Evolutionary conservation across 2,329 filamentous ascomycete species (phyloP).

Genomic region (Neophaeococcomyces aloes): DNA sequence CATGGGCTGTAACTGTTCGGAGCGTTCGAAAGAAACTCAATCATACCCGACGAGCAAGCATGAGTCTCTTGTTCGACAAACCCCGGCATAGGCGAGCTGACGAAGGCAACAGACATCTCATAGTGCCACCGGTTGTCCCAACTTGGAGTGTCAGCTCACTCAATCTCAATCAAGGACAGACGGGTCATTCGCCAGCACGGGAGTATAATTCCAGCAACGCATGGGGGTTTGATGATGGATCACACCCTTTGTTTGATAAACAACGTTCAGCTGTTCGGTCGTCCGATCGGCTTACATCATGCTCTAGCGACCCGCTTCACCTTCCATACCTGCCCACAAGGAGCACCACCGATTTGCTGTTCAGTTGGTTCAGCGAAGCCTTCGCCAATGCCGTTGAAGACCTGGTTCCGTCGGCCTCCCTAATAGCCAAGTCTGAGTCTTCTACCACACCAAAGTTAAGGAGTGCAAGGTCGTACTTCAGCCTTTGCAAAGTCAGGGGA

Average conservation of each 20-base stretch:
- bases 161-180: slow-evolving; percentile 14
- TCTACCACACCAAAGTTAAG: not conserved
- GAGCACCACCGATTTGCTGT: slow-evolving; percentile 8
- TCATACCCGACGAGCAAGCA: slow-evolving; percentile 7
- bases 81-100: not conserved
- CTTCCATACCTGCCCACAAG: slow-evolving; percentile 2
- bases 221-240: not conserved
- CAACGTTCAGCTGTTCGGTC: too few species aligned
- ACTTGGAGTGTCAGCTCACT: not conserved
- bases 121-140: not conserved
- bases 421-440: slow-evolving; percentile 1
- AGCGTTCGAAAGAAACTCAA: slow-evolving; percentile 4
- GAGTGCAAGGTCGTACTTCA: slow-evolving; percentile 5
- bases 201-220: slow-evolving; percentile 8
- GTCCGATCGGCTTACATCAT: too few species aligned
- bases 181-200: not conserved
- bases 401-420: slow-evolving; percentile 15
- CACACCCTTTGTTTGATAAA: too few species aligned
- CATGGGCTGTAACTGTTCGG: slow-evolving; percentile 1
- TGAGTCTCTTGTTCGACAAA: slow-evolving; percentile 1
- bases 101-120: not conserved
- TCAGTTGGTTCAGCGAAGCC: slow-evolving; percentile 17
- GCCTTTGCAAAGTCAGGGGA: not conserved
- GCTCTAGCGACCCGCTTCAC: not conserved
- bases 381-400: slow-evolving; percentile 20